phyloP scores from a whole-genome alignment of 2,329 filamentous ascomycete genomes.

The Lasiodiplodia theobromae region DNA sequence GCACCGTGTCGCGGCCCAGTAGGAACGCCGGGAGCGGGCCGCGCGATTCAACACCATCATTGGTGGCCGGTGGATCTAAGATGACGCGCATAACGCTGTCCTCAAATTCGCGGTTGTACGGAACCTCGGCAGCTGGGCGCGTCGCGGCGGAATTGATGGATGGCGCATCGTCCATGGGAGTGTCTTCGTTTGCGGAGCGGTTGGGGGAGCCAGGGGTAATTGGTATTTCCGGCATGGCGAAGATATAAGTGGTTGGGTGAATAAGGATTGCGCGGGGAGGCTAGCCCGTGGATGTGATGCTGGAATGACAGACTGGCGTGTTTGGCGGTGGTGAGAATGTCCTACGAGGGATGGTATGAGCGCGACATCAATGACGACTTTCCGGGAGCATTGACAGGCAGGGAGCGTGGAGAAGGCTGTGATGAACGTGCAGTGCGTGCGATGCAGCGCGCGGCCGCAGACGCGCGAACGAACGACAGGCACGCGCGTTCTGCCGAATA shows the following conservation, averaged over 20 bases:
- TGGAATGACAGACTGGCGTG: background rate
- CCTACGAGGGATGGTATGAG: background rate
- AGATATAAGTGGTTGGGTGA: background rate
- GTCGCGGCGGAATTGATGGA: slow-evolving; percentile 39
- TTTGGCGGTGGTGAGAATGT: background rate
- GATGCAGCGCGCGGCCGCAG: background rate
- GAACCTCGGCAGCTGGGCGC: slow-evolving; percentile 46
- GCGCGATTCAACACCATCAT: slow-evolving; percentile 38
- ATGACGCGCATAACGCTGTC: slow-evolving; percentile 52
- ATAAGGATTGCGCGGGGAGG: background rate
- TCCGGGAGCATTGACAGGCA: background rate
- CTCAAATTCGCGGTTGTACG: slow-evolving; percentile 54
- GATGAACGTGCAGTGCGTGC: no score
- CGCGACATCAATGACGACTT: background rate
- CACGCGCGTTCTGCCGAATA: background rate
- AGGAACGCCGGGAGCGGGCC: slow-evolving; percentile 37
- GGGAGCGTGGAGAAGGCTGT: slow-evolving; percentile 1
- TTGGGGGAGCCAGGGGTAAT: slow-evolving; percentile 38
- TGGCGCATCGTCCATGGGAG: slow-evolving; percentile 36
- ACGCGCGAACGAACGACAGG: slow-evolving; percentile 14
- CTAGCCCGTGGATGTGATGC: background rate
- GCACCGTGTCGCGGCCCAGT: slow-evolving; percentile 39
- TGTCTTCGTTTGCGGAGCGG: slow-evolving; percentile 41
- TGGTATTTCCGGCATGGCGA: slow-evolving; percentile 34
- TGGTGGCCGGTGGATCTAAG: slow-evolving; percentile 41